A percentile compares a stretch with the other conserved stretches of the same genome.
Conservation (phyloP, 768 basidiomycete species). For the Russula abietina region DNA sequence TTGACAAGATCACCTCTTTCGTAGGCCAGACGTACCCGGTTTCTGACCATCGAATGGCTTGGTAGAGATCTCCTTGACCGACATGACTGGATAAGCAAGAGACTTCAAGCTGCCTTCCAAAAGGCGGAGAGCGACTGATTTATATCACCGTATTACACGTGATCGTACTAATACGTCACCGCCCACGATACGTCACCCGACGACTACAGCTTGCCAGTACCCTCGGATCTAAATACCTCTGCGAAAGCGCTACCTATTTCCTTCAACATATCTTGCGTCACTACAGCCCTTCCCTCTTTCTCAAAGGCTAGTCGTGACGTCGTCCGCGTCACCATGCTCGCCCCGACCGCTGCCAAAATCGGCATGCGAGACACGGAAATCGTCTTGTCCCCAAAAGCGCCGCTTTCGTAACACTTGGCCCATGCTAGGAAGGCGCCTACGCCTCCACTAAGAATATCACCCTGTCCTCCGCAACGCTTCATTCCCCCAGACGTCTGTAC, state of each 20-base stretch:
- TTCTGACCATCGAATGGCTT: slow-evolving; percentile 92
- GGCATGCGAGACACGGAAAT: slow-evolving; percentile 65
- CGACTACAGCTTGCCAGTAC: slow-evolving; percentile 29
- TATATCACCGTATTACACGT: slow-evolving; percentile 20
- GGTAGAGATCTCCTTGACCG: slow-evolving; percentile 64
- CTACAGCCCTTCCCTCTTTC: slow-evolving; percentile 70
- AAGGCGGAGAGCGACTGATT: slow-evolving; percentile 4
- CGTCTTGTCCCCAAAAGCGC: slow-evolving; percentile 59
- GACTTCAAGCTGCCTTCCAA: neutral
- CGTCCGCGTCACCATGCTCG: slow-evolving; percentile 82
- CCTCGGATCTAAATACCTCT: slow-evolving; percentile 53
- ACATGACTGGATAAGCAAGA: slow-evolving; percentile 34
- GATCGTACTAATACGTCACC: slow-evolving; percentile 4
- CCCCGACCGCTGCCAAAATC: slow-evolving; percentile 78
- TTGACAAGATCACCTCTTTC: slow-evolving; percentile 66
- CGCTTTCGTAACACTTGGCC: slow-evolving; percentile 89
- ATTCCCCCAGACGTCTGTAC: slow-evolving; percentile 72
- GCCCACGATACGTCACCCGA: too few relatives aligned
- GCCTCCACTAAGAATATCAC: slow-evolving; percentile 84
- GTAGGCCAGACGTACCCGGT: slow-evolving; percentile 94
- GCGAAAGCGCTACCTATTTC: slow-evolving; percentile 60
- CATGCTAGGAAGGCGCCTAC: slow-evolving; percentile 91
- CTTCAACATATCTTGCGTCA: slow-evolving; percentile 47
- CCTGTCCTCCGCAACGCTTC: slow-evolving; percentile 94
- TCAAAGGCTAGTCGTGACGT: slow-evolving; percentile 72